These are phyloP conservation scores for Marasmius sp. DNA, from an alignment of 1,284 basidiomycete species.

Conservation along the genomic window DNA sequence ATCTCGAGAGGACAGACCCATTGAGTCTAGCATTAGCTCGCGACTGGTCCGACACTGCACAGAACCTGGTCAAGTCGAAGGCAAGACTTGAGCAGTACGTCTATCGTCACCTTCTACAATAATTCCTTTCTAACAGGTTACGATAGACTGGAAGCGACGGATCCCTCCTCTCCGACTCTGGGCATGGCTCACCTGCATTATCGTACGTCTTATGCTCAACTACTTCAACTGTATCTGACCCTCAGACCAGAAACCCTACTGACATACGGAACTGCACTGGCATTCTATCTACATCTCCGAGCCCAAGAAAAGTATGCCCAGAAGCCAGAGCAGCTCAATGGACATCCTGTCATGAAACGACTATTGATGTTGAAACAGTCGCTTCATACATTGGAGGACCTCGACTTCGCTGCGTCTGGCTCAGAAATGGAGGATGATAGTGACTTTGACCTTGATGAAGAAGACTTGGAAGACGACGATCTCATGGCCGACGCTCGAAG, in stretches of 20 bases:
- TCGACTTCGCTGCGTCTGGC: constrained; percentile 67
- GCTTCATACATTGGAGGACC: constrained; percentile 78
- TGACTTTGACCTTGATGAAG: constrained; percentile 22
- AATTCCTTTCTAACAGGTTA: constrained; percentile 1
- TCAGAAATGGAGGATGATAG: constrained; percentile 37
- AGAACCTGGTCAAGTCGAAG: constrained; percentile 53
- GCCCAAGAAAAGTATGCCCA: constrained; percentile 62
- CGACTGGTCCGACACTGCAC: constrained; percentile 72
- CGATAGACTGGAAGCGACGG: constrained; percentile 46
- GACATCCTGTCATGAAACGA: constrained; percentile 80
- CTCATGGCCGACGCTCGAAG: constrained; percentile 31
- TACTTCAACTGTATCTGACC: constrained; percentile 7
- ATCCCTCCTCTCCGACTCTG: constrained; percentile 49
- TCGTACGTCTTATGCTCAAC: constrained; percentile 47
- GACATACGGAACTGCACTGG: constrained; percentile 88
- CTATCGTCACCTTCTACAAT: not conserved
- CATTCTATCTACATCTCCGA: constrained; percentile 91
- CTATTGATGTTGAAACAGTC: constrained; percentile 86
- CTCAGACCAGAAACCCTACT: constrained; percentile 72
- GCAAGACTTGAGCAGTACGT: constrained; percentile 58
- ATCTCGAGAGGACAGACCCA: constrained; percentile 80
- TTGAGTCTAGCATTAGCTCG: constrained; percentile 74
- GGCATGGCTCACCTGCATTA: constrained; percentile 77
- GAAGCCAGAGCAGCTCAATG: constrained; percentile 64
- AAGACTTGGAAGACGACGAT: constrained; percentile 34